A percentile compares a stretch with the other conserved stretches of the same genome.
These are phyloP conservation scores for Avena atlantica DNA, from an alignment of 176 grass and related monocot genomes.

Conservation along the genomic window DNA sequence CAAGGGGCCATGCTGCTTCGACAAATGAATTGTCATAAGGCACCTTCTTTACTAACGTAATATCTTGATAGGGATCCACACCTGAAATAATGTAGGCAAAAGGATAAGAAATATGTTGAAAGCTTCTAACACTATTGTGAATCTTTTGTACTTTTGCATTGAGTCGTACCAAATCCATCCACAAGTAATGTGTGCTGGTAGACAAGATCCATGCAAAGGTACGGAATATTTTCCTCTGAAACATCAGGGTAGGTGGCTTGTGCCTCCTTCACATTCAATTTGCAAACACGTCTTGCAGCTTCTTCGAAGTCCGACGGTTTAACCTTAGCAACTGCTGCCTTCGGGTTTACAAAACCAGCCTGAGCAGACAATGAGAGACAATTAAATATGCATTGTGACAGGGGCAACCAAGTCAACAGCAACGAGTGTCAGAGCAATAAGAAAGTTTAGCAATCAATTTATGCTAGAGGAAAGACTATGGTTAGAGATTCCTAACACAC, in stretches of 20 bases:
- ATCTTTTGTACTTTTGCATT: constrained; percentile 6
- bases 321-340: constrained; percentile 59
- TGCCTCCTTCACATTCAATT: constrained; percentile 86
- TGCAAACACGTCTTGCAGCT: constrained; percentile 82
- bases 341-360: constrained; percentile 89
- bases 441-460: constrained; percentile 28
- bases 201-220: constrained; percentile 98
- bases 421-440: constrained; percentile 12
- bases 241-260: constrained; percentile 70
- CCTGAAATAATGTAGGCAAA: constrained; percentile 51
- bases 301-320: constrained; percentile 88
- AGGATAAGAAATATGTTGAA: not conserved
- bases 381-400: constrained; percentile 11
- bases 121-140: not conserved
- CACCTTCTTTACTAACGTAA: constrained; percentile 95
- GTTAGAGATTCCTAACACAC: not conserved
- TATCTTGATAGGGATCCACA: constrained; percentile 86
- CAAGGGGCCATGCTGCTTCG: constrained; percentile 97
- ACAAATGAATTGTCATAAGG: constrained; percentile 69
- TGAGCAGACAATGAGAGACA: constrained; percentile 43
- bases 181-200: constrained; percentile 98
- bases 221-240: constrained; percentile 75
- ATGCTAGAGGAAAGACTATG: constrained; percentile 20
- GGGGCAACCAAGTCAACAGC: constrained; percentile 18
- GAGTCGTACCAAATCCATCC: constrained; percentile 86